Percentiles rank a stretch among this genome's conserved stretches.
phyloP scores from a whole-genome alignment of 2,329 filamentous ascomycete species.

The Penicillium sp. region DNA sequence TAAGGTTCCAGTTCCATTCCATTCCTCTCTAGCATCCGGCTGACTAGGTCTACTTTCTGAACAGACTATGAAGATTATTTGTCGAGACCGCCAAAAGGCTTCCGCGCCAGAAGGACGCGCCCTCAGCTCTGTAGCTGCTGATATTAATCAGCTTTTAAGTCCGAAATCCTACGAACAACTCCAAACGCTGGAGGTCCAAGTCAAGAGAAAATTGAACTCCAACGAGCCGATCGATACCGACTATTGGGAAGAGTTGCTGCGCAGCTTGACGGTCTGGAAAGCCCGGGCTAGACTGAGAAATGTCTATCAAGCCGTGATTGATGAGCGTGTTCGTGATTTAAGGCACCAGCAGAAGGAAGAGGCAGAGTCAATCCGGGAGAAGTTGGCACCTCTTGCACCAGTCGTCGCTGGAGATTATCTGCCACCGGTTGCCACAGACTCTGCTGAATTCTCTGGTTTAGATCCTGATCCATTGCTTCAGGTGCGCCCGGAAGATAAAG shows the following conservation, averaged over 20 bases:
- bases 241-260: slow-evolving; percentile 93
- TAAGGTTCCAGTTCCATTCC: slow-evolving; percentile 26
- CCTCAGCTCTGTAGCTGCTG: slow-evolving; percentile 75
- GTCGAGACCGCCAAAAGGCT: slow-evolving; percentile 69
- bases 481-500: slow-evolving; percentile 62
- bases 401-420: slow-evolving; percentile 22
- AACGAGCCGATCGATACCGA: slow-evolving; percentile 93
- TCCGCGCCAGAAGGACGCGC: slow-evolving; percentile 68
- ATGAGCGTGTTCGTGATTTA: slow-evolving; percentile 64
- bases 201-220: slow-evolving; percentile 78
- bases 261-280: slow-evolving; percentile 84
- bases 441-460: slow-evolving; percentile 46
- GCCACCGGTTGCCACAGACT: slow-evolving; percentile 8
- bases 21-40: neutral
- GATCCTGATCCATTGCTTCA: slow-evolving; percentile 67
- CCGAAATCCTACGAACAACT: slow-evolving; percentile 85
- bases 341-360: slow-evolving; percentile 66
- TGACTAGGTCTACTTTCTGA: slow-evolving; percentile 13
- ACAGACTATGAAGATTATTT: slow-evolving; percentile 82
- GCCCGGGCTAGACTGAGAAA: slow-evolving; percentile 78
- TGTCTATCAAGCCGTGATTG: slow-evolving; percentile 72
- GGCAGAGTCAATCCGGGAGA: slow-evolving; percentile 56
- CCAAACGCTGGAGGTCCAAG: slow-evolving; percentile 81
- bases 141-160: slow-evolving; percentile 81
- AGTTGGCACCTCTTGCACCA: slow-evolving; percentile 52